phyloP scores from a whole-genome alignment of 495 filamentous ascomycete species.

The Alectoria sarmentosa region DNA sequence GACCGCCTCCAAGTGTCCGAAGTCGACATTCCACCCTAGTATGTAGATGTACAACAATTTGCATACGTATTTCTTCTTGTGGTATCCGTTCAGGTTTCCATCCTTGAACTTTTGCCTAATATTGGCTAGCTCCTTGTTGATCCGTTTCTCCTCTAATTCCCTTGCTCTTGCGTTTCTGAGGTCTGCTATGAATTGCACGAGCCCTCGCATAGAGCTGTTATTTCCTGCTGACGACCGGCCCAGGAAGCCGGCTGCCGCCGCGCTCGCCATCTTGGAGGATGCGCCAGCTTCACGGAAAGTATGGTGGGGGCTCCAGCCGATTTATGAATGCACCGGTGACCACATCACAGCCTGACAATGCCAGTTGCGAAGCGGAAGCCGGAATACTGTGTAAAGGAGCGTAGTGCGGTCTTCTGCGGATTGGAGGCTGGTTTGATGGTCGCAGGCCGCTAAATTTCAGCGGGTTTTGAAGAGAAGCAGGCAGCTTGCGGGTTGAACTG shows the following conservation, averaged over 20 bases:
- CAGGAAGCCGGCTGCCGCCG: conserved; percentile 49
- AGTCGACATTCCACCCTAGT: conserved; percentile 98
- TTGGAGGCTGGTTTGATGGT: not conserved
- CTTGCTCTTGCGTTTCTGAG: conserved; percentile 89
- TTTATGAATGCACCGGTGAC: not conserved
- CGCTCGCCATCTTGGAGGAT: conserved; percentile 44
- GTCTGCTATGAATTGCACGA: conserved; percentile 98
- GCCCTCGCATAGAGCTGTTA: conserved; percentile 71
- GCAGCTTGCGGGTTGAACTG: not conserved
- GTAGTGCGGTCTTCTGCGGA: not conserved
- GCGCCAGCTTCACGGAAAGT: conserved; percentile 22
- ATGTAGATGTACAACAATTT: conserved; percentile 99
- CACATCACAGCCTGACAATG: not conserved
- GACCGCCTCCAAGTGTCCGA: conserved; percentile 96
- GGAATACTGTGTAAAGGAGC: not conserved
- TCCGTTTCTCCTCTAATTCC: conserved; percentile 96
- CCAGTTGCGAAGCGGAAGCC: not conserved
- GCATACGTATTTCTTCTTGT: conserved; percentile 99
- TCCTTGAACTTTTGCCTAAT: conserved; percentile 76
- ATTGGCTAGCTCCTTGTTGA: conserved; percentile 99
- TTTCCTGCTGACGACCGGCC: conserved; percentile 51
- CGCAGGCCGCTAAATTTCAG: not conserved
- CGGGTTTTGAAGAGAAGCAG: not conserved
- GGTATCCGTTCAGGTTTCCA: conserved; percentile 86
- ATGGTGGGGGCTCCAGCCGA: not conserved